phyloP scores from a whole-genome alignment of 129 eudicot genomes.

The Tagetes patula region DNA sequence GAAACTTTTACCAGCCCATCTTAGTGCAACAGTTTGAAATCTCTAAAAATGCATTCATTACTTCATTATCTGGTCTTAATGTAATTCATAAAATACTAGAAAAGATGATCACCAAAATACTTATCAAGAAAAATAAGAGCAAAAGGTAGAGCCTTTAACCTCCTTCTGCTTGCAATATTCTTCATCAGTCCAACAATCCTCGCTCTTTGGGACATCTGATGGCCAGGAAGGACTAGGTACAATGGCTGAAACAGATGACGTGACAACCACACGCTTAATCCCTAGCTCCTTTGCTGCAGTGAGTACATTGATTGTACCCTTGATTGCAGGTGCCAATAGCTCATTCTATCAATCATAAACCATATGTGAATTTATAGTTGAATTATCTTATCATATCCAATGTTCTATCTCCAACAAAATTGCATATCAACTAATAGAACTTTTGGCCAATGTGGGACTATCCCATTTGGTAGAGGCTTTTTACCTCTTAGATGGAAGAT shows the following conservation, averaged over 20 bases:
- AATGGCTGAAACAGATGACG: conserved; percentile 81
- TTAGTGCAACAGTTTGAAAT: conserved; percentile 11
- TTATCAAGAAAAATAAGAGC: not conserved
- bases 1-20: conserved; percentile 1
- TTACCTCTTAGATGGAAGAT: too few relatives aligned
- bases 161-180: conserved; percentile 80
- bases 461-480: too few relatives aligned
- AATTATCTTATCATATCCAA: conserved; percentile 7
- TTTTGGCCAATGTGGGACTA: too few relatives aligned
- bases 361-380: not conserved
- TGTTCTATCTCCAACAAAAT: conserved; percentile 18
- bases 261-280: conserved; percentile 87
- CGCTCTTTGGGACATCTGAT: conserved; percentile 57
- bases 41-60: not conserved
- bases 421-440: conserved; percentile 15
- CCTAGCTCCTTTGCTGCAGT: conserved; percentile 84
- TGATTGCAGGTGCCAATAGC: conserved; percentile 75
- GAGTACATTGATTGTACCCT: conserved; percentile 84
- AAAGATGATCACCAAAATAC: conserved; percentile 6
- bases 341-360: conserved; percentile 46
- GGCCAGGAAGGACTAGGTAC: conserved; percentile 82
- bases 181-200: conserved; percentile 89
- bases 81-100: conserved; percentile 1
- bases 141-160: conserved; percentile 39
- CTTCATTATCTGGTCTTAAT: conserved; percentile 16